Base-by-base conservation (phyloP, 192 early-diverging fungal species). In the Entomortierella chlamydospora region DNA sequence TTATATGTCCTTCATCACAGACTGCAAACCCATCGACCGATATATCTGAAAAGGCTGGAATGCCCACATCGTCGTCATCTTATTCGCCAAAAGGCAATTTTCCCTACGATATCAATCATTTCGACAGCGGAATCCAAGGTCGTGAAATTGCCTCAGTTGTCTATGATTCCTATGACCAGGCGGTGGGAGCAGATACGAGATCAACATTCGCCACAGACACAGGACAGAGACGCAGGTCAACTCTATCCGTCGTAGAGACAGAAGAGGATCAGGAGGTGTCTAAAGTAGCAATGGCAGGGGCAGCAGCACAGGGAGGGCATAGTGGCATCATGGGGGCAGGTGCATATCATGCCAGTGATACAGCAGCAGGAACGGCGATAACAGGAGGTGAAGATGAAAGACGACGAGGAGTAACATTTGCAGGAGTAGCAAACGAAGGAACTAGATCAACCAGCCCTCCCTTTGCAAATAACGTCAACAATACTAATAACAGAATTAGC, bases 261-360 rank as follows among this genome's bases (percentile, higher is more conserved):
- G 53, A 70, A 18, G 55, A 62, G 41, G 58, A 71, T 71, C 69
- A 71, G 69, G 69, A 71, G 69, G 69, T 56, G 60, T 23, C 58
- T 51, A 54, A 34, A 56, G 41, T 50, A 56, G 60, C 51, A 30
- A 53, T 28, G 29, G 69, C 52, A 61, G 69, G 59, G 60, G 53
- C 39, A 23, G 60, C 37, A 61, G 49, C 39, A 56, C 51, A 51
- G 34, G 69, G 60, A 59, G 69, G n/a, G 59, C 29, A 62, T 22
- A 71, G 60, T 43, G 58, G 58, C 69, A 71, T 71, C 69, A 62
- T 71, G 69, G 53, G 69, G 58, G 58, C 69, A 62, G 52, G 25
- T 71, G 60, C 60, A 62, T 61, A 71, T 71, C 69, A 71, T 71
- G 53, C 69, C 60, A 71, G 30, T 22, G 59, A 56, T 25, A 37